Base-by-base conservation (phyloP, 805 yeast species). In the Ogataea minuta region DNA sequence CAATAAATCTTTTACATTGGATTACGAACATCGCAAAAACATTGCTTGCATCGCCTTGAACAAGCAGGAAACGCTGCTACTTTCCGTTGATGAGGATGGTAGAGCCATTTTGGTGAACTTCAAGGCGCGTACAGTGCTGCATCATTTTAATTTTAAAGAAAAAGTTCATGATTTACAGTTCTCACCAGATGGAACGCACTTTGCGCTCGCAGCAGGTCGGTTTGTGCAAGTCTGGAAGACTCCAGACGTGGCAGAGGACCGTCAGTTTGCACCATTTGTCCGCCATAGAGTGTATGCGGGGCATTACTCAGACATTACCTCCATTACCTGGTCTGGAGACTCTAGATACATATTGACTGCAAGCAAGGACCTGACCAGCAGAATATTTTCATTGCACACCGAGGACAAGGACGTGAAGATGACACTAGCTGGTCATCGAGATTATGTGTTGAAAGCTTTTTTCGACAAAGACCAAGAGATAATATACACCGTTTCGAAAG, bases 191-290 rank as follows among this genome's bases (percentile, higher is more conserved):
- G 97, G 98, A 2, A 72, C 71, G 31, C 77, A 77, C 53, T 90
- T 93, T 65, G 97, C 97, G 6, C 74, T 88, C 19, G 95, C 95
- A 4, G 70, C 80, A 24, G 88, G 87, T 5, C 68, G 95, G 49
- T 83, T 84, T 38, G 68, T 91, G 12, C 97, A 93, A 61, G 81
- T 93, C 7, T 93, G 99, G 99, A 81, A 79, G 55, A 87, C 97
- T 1, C 97, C 97, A 0, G 80, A 76, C 32, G 68, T 71, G 16
- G 66, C 78, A 6, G 93, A 86, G 52, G 96, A 88, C 55, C 74
- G 95, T 45, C 96, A 89, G 59, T 93, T 93, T 71, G 93, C 96
- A 0, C 99, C 99, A 11, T 93, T 93, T 63, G 85, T 91, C 27
- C 83, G 95, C 47, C 87, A 86, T 62, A 71, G 95, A 55, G 77